A percentile compares a stretch with the other conserved stretches of the same genome.
phyloP scores from a whole-genome alignment of 352 stramenopile species.

The Globisporangium perplexum region DNA sequence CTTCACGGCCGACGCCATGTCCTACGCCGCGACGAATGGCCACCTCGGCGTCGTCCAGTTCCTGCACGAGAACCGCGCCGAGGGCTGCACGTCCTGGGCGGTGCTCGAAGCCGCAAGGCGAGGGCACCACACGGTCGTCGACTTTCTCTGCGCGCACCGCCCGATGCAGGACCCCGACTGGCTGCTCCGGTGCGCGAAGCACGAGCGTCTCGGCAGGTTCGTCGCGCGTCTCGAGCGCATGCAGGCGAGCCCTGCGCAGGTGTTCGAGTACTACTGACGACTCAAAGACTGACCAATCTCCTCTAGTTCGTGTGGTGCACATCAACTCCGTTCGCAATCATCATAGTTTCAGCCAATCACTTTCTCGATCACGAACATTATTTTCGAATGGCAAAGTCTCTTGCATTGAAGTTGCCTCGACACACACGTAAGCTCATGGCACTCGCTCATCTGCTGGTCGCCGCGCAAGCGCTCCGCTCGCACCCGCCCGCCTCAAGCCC shows the following conservation, averaged over 20 bases:
- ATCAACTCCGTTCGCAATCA: constrained; percentile 11
- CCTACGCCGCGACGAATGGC: neutral
- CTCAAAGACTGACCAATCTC: neutral
- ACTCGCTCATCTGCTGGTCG: neutral
- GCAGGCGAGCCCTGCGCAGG: neutral
- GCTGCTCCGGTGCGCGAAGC: neutral
- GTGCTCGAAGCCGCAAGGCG: neutral
- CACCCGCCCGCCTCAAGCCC: neutral
- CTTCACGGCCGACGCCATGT: neutral
- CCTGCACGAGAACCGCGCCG: neutral
- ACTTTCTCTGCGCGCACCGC: neutral
- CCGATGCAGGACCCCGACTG: neutral
- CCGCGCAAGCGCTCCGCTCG: neutral
- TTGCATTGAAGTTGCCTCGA: too few species aligned
- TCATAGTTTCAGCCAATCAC: constrained; percentile 23
- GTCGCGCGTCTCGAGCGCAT: neutral
- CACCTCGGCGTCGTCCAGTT: neutral
- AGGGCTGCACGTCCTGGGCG: neutral
- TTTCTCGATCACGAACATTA: too few species aligned
- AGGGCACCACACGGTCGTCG: neutral
- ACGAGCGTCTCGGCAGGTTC: neutral
- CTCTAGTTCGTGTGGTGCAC: neutral
- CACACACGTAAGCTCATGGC: too few species aligned
- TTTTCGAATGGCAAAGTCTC: too few species aligned
- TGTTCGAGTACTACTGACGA: neutral